phyloP scores from a whole-genome alignment of 1,139 yeast genomes.

The Yamadazyma diddensiae region DNA sequence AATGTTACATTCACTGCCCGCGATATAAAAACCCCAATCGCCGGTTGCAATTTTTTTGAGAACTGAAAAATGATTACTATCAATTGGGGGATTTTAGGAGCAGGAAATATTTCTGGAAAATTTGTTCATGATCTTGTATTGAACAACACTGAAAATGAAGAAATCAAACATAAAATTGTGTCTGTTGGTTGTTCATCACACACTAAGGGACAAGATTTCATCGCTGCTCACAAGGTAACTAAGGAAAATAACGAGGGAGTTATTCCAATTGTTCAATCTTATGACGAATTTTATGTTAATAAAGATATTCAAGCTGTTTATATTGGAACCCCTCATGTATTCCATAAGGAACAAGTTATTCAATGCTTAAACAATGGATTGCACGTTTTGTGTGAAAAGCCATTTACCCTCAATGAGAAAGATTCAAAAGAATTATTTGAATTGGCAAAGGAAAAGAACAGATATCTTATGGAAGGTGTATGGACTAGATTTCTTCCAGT shows the following conservation, averaged over 20 bases:
- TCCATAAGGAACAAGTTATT: conserved; percentile 50
- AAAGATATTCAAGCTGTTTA: conserved; percentile 51
- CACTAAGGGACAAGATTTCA: conserved; percentile 27
- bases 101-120: conserved; percentile 42
- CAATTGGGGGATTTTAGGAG: conserved; percentile 45
- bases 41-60: not conserved
- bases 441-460: conserved; percentile 43
- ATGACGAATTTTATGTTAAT: conserved; percentile 39
- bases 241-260: conserved; percentile 8
- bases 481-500: conserved; percentile 67
- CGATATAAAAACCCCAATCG: not conserved
- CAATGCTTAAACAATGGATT: conserved; percentile 49
- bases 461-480: conserved; percentile 61
- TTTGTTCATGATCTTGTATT: conserved; percentile 36
- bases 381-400: conserved; percentile 62
- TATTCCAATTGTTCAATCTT: conserved; percentile 19
- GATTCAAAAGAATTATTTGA: conserved; percentile 45
- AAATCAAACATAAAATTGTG: conserved; percentile 25
- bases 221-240: conserved; percentile 7
- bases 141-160: conserved; percentile 21
- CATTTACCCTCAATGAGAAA: conserved; percentile 50
- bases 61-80: conserved; percentile 11
- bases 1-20: not conserved
- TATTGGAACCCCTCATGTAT: conserved; percentile 58
- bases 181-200: conserved; percentile 31